Base-by-base conservation (phyloP, 495 filamentous ascomycete species). In the Daldinia bambusicola region DNA sequence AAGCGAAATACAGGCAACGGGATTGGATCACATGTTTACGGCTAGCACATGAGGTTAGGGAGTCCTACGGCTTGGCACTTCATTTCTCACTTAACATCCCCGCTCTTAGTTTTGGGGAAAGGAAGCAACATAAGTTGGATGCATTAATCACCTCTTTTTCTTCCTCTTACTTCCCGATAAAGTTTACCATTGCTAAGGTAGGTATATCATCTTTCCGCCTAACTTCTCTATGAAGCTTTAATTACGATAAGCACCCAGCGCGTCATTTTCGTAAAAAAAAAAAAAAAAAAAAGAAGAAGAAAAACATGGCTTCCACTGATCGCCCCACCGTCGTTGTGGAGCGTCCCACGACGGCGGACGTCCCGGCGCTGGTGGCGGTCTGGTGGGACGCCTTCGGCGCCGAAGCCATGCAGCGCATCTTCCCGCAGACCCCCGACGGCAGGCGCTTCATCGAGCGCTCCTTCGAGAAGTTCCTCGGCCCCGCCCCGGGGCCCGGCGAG, bases 361-460 rank as follows among this genome's bases (percentile, higher is more conserved):
- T 63, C 22, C 52, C 66, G 50, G 41, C 43, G 32, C 32, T 69
- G 20, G 56, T 69, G 26, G 13, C 51, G 1, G 16, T 63, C 32
- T 69, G 66, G 66, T 69, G 66, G 59, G 66, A 53, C 41, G 38
- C 66, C 18, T 63, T 69, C 52, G 40, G 34, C 51, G 31, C 20
- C 51, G 66, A 69, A n/a, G 56, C 56, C 40, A 63, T 69, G 34
- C 58, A 34, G 18, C 66, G 59, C 8, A 36, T 58, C 51, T 68
- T 56, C 51, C 65, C 65, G 50, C 65, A 61, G 13, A 67, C 65
- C 2, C 57, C 50, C n/a, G 65, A 67, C 48, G 65, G 66, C 10
- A 30, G 66, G 18, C 31, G 18, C 16, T 68, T 51, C 57, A 51
- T 68, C 51, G 51, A 68, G 51, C 66, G 66, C 58, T 30, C 58